A percentile compares a stretch with the other conserved stretches of the same genome.
These are phyloP conservation scores for Auriculariales sp. DNA, from an alignment of 768 basidiomycete genomes.

Conservation along the genomic window DNA sequence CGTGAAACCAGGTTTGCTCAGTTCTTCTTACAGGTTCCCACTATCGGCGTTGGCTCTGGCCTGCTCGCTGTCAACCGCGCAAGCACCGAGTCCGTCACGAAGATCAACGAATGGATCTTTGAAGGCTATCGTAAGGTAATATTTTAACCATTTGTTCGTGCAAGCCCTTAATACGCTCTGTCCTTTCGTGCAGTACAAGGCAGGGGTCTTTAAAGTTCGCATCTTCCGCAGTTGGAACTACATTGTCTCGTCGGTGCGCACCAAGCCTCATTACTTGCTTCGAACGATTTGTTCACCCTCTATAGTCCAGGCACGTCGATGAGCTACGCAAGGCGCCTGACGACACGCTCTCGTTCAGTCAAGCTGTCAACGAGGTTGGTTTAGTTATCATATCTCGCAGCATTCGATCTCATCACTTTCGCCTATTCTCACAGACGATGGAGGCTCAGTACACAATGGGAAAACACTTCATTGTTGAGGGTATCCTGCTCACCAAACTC, in stretches of 20 bases:
- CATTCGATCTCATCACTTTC: background rate
- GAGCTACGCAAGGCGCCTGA: constrained; percentile 12
- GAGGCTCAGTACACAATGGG: background rate
- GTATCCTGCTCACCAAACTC: constrained; percentile 6
- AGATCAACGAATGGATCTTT: constrained; percentile 8
- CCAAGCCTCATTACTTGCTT: background rate
- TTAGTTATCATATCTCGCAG: background rate
- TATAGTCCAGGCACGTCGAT: constrained; percentile 9
- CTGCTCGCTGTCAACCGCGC: background rate
- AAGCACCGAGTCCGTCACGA: background rate
- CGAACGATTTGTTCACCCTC: background rate
- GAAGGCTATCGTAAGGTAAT: constrained; percentile 19
- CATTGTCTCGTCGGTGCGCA: constrained; percentile 18
- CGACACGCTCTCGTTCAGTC: constrained; percentile 7
- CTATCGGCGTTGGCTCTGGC: background rate
- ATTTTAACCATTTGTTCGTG: too few species aligned
- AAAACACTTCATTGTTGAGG: background rate
- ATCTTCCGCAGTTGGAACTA: constrained; percentile 28
- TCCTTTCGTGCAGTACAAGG: too few species aligned
- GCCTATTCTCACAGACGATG: background rate
- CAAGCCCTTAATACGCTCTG: too few species aligned
- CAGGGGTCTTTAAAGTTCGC: constrained; percentile 26
- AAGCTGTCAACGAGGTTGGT: background rate
- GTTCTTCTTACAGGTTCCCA: too few species aligned
- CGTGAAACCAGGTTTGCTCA: too few species aligned